Evolutionary conservation across 2,329 filamentous ascomycete genomes (phyloP), one percentile per base, ranked within the genome.

Genomic region (Aspergillus versicolor): DNA sequence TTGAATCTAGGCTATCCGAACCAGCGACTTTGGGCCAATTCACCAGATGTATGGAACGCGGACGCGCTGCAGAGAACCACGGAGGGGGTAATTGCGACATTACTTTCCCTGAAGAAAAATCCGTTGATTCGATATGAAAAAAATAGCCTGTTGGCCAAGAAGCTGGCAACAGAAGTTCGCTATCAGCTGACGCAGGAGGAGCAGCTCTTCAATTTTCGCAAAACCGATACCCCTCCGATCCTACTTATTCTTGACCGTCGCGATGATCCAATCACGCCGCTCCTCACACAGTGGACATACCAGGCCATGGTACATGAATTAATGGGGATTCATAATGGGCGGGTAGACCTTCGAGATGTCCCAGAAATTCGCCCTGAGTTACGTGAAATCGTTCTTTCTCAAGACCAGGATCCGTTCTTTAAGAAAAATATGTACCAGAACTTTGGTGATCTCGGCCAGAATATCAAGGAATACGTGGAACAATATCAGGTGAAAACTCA

Each of bases 221-320:
- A 91, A 73, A 89, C 92, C 52, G 94, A 99, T 73, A 99, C 94
- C 0, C 90, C 93, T 8, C 94, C 95, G 0, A 92, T 99, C 65
- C 81, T 99, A 13, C 82, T 99, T 34, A 85, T 99, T 53, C 77
- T 99, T 30, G 94, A 99, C 75, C 86, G 94, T 42, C 85, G 94
- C 72, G 92, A 97, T 70, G 94, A 99, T 68, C 93, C 94, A 0
- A 89, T 97, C 50, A 99, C 94, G 3, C 94, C 94, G 0, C 79
- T 99, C 11, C 82, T 99, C 48, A 96, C 92, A 3, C 94, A 99
- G 72, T 99, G 94, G 94, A 99, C 94, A 24, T 99, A 99, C 70
- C 94, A 99, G 76, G 94, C 94, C n/a, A 99, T 99, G 92, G 94
- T 99, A 0, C 94, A 99, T 71, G 94, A 99, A 69, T 79, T 97